Base-by-base conservation (phyloP, 2,329 filamentous ascomycete species). In the Xenoacremonium recifei region DNA sequence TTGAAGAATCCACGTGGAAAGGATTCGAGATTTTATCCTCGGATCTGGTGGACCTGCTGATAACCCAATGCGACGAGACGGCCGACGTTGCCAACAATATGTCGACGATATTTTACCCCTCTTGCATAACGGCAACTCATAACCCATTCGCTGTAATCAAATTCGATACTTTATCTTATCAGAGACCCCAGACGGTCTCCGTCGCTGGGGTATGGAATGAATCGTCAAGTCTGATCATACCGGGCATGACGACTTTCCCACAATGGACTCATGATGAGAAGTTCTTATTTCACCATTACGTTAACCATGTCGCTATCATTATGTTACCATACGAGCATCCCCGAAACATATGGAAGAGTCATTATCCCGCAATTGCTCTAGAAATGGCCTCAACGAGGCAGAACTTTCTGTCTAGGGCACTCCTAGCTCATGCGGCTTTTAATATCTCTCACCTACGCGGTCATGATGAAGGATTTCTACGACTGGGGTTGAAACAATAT, bases 261-360 rank as follows among this genome's bases (percentile, higher is more conserved):
- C 30, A 35, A 29, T 29, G 13, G 15, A 27, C 21, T 12, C 13
- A 3, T 18, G 31, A 35, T 19, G 30, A 40, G 15, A 12, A 34
- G 11, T 40, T 40, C 20, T 17, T 40, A 17, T 40, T 40, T 21
- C 20, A 40, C 15, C 38, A 40, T 20, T 40, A 40, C 15, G 38
- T 40, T 10, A 40, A 21, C 6, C 31, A 40, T 6, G 38, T 35
- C 29, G 38, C 38, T 29, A 11, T 27, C 16, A 40, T 40, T 6
- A 40, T 35, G 38, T 23, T 40, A 31, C 38, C 38, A n/a, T 40
- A 40, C 21, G 38, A 40, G 20, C 38, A 40, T 23, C 31, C 38
- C 15, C 38, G 38, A n/a, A 40, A 40, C 19, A 30, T 31, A 6
- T 40, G 38, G 38, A 35, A 35, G 31, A 40, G 30, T 17, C 31